Evolutionary conservation across 2,329 filamentous ascomycete genomes (phyloP), one percentile per base, ranked within the genome.

Genomic region (Xylariaceae sp.): DNA sequence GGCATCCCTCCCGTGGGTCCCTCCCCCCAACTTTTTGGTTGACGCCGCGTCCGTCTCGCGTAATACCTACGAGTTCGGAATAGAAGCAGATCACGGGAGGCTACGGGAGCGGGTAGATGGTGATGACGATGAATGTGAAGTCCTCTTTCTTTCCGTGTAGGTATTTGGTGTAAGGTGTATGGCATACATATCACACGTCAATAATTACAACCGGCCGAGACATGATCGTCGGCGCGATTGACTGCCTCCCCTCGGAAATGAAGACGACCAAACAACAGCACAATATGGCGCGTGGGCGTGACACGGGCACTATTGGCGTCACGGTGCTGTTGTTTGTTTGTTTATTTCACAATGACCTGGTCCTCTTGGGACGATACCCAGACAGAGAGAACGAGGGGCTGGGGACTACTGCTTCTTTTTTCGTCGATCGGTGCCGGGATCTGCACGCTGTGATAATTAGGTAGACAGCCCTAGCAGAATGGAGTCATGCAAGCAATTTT

Each of bases 371-470:
- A 44, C 23, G 39, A 44, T 44, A 44, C n/a, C n/a, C n/a, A n/a
- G 39, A 9, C 3, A 10, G 39, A 13, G 39, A 44, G 3, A 13
- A 17, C n/a, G 18, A 18, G 37, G 35, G 37, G 50, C n/a, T 30
- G 48, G 42, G 51, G 15, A 23, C 13, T 23, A 17, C 35, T 39
- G 18, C 18, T 57, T 59, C 55, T 48, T 50, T 57, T 58, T 56
- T 39, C 35, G 57, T 62, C 42, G 34, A 60, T 56, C 57, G 39
- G 48, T 51, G 39, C 42, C 45, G 18, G 57, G 59, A 35, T 60
- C 45, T 50, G 23, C 5, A 30, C 23, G 23, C 53, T 35, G 17
- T 9, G 45, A 51, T 42, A 18, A 18, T 18, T 18, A 18, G 17
- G 17, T 18, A 18, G 17, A 18, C 18, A 17, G 44, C 51, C 30